phyloP scores from a whole-genome alignment of 257 asterid genomes.

The Dorcoceras hygrometricum region DNA sequence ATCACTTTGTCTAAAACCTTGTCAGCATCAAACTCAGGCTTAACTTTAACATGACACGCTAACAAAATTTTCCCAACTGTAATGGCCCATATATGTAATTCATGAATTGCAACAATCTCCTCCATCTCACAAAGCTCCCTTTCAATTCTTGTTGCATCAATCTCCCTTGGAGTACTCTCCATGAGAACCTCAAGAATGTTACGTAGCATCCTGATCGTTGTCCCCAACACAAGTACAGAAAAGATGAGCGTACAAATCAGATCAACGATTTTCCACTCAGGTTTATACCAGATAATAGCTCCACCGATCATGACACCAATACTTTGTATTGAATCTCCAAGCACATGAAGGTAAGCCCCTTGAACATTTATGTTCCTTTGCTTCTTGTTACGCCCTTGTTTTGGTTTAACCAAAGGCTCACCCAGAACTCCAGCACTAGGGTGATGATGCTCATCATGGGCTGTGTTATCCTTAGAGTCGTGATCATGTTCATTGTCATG shows the following conservation, averaged over 20 bases:
- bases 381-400: slow-evolving; percentile 36
- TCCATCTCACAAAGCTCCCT: slow-evolving; percentile 85
- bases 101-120: slow-evolving; percentile 84
- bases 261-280: slow-evolving; percentile 82
- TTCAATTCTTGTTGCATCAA: slow-evolving; percentile 76
- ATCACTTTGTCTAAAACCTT: slow-evolving; percentile 70
- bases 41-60: slow-evolving; percentile 79
- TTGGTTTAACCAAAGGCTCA: slow-evolving; percentile 43
- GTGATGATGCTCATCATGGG: slow-evolving; percentile 34
- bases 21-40: slow-evolving; percentile 77
- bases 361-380: slow-evolving; percentile 67
- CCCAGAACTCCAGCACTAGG: slow-evolving; percentile 32
- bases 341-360: slow-evolving; percentile 91
- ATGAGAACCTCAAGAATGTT: slow-evolving; percentile 79
- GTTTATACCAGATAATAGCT: slow-evolving; percentile 81
- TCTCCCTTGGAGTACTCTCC: slow-evolving; percentile 95
- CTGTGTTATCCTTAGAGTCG: background rate
- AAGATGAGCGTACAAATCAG: slow-evolving; percentile 78
- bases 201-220: slow-evolving; percentile 75
- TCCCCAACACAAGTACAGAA: slow-evolving; percentile 61
- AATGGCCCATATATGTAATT: slow-evolving; percentile 91
- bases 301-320: slow-evolving; percentile 95
- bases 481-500: slow-evolving; percentile 38
- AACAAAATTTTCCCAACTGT: slow-evolving; percentile 78
- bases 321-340: slow-evolving; percentile 88